Conservation (phyloP, 2,329 filamentous ascomycete genomes). For the Colletotrichum orbiculare region DNA sequence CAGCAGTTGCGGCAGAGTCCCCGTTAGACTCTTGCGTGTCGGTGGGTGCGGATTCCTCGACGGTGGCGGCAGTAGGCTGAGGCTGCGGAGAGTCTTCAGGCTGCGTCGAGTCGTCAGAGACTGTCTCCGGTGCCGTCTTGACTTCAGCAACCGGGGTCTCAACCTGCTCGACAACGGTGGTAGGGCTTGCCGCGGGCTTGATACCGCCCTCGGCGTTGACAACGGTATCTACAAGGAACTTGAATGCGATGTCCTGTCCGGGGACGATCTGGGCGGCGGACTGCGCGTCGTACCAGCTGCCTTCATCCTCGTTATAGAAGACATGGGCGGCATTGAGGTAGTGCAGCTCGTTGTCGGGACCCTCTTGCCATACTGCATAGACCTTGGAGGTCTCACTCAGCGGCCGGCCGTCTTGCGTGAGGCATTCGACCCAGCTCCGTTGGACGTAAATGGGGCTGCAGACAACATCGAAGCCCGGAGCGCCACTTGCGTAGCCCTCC, state of each 20-base stretch:
- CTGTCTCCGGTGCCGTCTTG: too few relatives aligned
- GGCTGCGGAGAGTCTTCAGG: too few relatives aligned
- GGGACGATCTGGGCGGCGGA: slow-evolving; percentile 6
- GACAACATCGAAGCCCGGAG: slow-evolving; percentile 42
- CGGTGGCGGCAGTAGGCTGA: too few relatives aligned
- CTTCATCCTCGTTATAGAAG: slow-evolving; percentile 26
- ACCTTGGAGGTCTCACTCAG: slow-evolving; percentile 34
- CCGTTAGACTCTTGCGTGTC: too few relatives aligned
- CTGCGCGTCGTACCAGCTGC: slow-evolving; percentile 7
- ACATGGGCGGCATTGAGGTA: slow-evolving; percentile 41
- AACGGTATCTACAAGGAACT: not conserved
- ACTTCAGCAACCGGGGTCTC: too few relatives aligned
- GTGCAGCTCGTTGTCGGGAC: slow-evolving; percentile 27
- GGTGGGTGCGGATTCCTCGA: too few relatives aligned
- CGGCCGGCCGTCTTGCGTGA: slow-evolving; percentile 18
- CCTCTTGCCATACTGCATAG: slow-evolving; percentile 39
- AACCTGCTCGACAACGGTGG: too few relatives aligned
- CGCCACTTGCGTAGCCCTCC: slow-evolving; percentile 38
- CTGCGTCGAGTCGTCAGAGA: too few relatives aligned
- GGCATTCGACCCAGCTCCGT: slow-evolving; percentile 40
- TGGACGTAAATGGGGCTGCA: slow-evolving; percentile 43
- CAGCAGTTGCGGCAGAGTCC: not conserved
- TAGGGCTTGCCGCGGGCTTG: not conserved
- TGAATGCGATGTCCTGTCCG: not conserved
- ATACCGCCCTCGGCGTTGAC: not conserved